These are phyloP conservation scores for Chlorella variabilis DNA, from an alignment of 163 green algal species.

Conservation along the genomic window DNA sequence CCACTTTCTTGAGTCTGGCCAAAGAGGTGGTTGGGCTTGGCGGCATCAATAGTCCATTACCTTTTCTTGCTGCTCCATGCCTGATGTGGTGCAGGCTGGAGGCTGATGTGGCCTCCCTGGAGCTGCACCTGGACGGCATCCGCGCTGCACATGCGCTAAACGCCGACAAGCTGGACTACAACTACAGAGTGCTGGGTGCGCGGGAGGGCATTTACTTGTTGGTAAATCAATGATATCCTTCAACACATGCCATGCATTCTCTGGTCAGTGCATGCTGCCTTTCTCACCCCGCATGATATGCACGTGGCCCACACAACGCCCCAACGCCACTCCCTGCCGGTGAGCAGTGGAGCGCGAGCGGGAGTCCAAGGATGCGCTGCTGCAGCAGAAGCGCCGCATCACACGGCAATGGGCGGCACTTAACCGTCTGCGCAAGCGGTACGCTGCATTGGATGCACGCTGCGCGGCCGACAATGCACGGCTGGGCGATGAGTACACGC, in stretches of 20 bases:
- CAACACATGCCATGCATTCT: no score
- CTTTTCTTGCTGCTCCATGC: no score
- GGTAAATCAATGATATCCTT: no score
- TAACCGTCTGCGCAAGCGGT: constrained; percentile 20
- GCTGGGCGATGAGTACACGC: constrained; percentile 35
- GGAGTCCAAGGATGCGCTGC: constrained; percentile 35
- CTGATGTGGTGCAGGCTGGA: constrained; percentile 39
- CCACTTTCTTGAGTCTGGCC: no score
- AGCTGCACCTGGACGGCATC: constrained; percentile 24
- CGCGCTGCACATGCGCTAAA: background rate
- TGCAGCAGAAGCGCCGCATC: constrained; percentile 39
- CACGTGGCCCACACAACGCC: no score
- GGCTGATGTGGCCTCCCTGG: constrained; percentile 9
- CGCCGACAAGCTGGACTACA: constrained; percentile 43
- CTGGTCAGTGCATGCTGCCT: no score
- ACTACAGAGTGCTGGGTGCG: constrained; percentile 42
- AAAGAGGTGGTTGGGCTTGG: no score
- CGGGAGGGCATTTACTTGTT: no score
- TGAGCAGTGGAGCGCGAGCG: constrained; percentile 34
- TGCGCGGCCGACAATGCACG: constrained; percentile 5
- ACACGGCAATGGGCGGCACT: constrained; percentile 36
- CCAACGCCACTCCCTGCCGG: no score
- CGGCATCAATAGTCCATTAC: no score
- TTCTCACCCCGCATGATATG: no score
- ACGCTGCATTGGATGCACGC: constrained; percentile 6